phyloP scores from a whole-genome alignment of 139 green algal genomes.

The Coelastrella sp. region DNA sequence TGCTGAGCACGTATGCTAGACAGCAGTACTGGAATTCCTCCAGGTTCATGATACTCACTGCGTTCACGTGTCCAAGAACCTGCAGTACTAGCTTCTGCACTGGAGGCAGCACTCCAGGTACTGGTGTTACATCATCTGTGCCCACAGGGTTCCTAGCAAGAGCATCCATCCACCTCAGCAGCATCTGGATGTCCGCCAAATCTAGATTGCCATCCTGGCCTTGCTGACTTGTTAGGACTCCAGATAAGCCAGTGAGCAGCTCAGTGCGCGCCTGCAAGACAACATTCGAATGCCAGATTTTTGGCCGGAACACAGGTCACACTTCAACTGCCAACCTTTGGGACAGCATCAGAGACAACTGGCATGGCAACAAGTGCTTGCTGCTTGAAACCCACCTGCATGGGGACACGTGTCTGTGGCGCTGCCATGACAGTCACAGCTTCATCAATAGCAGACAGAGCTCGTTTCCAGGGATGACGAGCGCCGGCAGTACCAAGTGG shows the following conservation, averaged over 20 bases:
- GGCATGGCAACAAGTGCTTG: too few relatives aligned
- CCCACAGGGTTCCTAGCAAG: slow-evolving; percentile 76
- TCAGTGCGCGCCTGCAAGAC: slow-evolving; percentile 59
- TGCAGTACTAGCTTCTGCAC: slow-evolving; percentile 66
- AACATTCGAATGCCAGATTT: too few relatives aligned
- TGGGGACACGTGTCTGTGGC: slow-evolving; percentile 64
- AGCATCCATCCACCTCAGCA: slow-evolving; percentile 78
- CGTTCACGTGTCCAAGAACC: slow-evolving; percentile 61
- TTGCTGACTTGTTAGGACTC: neutral
- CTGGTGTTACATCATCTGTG: slow-evolving; percentile 75
- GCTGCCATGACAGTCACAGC: slow-evolving; percentile 72
- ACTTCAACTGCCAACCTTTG: too few relatives aligned
- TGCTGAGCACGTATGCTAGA: neutral
- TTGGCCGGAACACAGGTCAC: too few relatives aligned
- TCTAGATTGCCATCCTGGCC: slow-evolving; percentile 58
- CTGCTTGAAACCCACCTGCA: too few relatives aligned
- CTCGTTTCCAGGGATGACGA: slow-evolving; percentile 61
- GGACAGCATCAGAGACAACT: too few relatives aligned
- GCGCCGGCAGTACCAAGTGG: neutral
- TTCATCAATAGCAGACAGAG: slow-evolving; percentile 67
- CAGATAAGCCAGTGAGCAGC: slow-evolving; percentile 61
- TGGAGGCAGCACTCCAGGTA: slow-evolving; percentile 67
- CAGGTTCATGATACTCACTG: slow-evolving; percentile 12
- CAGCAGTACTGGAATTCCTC: neutral
- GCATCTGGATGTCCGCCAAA: slow-evolving; percentile 25